Evolutionary conservation across 108 stramenopile species (phyloP), one percentile per base, ranked within the genome.

Genomic region (Aurantiochytrium sp.): DNA sequence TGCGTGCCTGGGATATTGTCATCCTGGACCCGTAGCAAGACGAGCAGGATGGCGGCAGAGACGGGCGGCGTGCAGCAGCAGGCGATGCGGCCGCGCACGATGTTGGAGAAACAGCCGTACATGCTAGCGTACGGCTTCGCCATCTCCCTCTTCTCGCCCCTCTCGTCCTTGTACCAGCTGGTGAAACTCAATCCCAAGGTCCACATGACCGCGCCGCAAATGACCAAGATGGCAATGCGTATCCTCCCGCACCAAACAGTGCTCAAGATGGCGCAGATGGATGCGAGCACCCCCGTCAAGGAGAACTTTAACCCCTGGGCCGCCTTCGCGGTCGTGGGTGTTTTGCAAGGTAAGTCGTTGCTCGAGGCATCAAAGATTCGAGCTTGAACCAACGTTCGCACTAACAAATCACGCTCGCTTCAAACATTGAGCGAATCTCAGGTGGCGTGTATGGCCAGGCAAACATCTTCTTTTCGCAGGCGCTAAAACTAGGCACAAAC

Each of bases 271-370:
- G 35, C 83, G 5, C 91, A 92, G 58, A 90, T 92, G 90, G 90
- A 92, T 51, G 55, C 59, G 21, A 88, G 89, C 28, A 92, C 90
- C 4, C 91, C 91, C 4, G 91, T 92, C 55, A 92, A 91, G 59
- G 90, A 92, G 45, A 35, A 92, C 19, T 42, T 92, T 5, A 92
- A 92, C 58, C 91, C 91, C 19, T 92, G 91, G 91, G 91, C 91
- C 16, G 91, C 91, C 49, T 92, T 92, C 60, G 91, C 90, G 5
- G 72, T 88, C 21, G 90, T 92, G 23, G 91, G 91, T 44, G 91
- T 92, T 25, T 44, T 92, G 4, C 91, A 92, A 59, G 91, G 64
- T 69, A 69, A 69, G 64, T 69, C 35, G 8, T 10, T 69, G 14
- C 8, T 42, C 42, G 14, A 14, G 25, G 1, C 18, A 8, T 69